Percentiles rank a stretch among this genome's conserved stretches.
Evolutionary conservation across 2,329 filamentous ascomycete genomes (phyloP).

Genomic region (Arthrobotrys conoides): DNA sequence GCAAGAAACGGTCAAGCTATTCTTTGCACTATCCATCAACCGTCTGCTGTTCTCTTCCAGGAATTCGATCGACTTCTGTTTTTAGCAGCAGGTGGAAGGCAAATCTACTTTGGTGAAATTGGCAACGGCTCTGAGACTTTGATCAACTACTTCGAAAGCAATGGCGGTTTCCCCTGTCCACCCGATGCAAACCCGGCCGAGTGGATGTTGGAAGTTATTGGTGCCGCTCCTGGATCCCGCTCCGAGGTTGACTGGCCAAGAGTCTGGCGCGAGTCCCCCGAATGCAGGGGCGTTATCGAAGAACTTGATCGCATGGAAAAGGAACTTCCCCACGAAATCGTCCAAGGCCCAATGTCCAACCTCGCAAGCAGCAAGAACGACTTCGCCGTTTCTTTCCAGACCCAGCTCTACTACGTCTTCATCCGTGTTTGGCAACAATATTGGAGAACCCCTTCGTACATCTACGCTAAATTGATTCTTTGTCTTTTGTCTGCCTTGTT

Average conservation of each 20-base stretch:
- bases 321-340: constrained; percentile 54
- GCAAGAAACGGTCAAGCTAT: constrained; percentile 87
- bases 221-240: constrained; percentile 70
- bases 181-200: constrained; percentile 74
- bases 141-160: constrained; percentile 74
- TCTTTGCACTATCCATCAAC: constrained; percentile 91
- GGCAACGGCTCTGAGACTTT: constrained; percentile 80
- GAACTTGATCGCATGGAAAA: constrained; percentile 69
- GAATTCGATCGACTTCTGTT: constrained; percentile 87
- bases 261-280: constrained; percentile 70
- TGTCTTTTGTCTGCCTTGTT: constrained; percentile 77
- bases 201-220: constrained; percentile 89
- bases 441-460: constrained; percentile 90
- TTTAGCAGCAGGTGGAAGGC: constrained; percentile 81
- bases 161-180: constrained; percentile 74
- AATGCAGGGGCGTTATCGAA: constrained; percentile 68
- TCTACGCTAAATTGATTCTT: constrained; percentile 83
- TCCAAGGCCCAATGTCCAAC: constrained; percentile 61
- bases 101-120: constrained; percentile 89
- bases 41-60: constrained; percentile 87
- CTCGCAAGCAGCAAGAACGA: constrained; percentile 77
- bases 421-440: constrained; percentile 88
- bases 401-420: constrained; percentile 78
- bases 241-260: constrained; percentile 69
- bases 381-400: constrained; percentile 81